Base-by-base conservation (phyloP, 2,329 filamentous ascomycete genomes). In the Plenodomus tracheiphilus region DNA sequence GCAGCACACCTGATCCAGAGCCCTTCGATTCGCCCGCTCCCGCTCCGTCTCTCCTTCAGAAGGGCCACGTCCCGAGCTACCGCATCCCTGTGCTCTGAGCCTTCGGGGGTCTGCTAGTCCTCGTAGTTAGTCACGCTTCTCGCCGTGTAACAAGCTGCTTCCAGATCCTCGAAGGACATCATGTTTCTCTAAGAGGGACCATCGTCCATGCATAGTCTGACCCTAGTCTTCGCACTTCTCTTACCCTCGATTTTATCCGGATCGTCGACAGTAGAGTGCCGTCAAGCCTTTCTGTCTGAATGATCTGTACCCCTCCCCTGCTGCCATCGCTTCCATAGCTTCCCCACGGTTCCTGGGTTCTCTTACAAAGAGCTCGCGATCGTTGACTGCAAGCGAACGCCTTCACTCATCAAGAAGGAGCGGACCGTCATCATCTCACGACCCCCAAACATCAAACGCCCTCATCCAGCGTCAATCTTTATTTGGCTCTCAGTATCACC, bases 211-310 rank as follows among this genome's bases (percentile, higher is more conserved):
- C 62, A 58, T 68, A 58, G 57, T 66, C 63, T 59, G 58, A 67
- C 65, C 69, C 69, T 61, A 63, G 64, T 60, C 63, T 61, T 65
- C 65, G 59, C 54, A 50, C 59, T 61, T 62, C 60, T 62, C 65
- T 70, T 67, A 68, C 65, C 65, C 64, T 69, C 66, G 62, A 71
- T 73, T 57, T 72, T 72, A 72, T 65, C 70, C 70, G 68, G 70
- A 69, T 69, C 68, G 57, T 62, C 68, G 53, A 61, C 58, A 62
- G 61, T 65, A 69, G 61, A 69, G 68, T 70, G 62, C 68, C 63
- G 62, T 70, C 65, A 70, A 70, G 66, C 68, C 67, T 70, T 64
- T 60, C 51, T 55, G 60, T 69, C 64, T 68, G 66, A 70, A 69
- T 66, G 64, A 69, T 70, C 69, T 70, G 59, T 66, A 56, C 64